Evolutionary conservation across 2,329 filamentous ascomycete species (phyloP), one percentile per base, ranked within the genome.

Genomic region (Harringtonia lauricola): DNA sequence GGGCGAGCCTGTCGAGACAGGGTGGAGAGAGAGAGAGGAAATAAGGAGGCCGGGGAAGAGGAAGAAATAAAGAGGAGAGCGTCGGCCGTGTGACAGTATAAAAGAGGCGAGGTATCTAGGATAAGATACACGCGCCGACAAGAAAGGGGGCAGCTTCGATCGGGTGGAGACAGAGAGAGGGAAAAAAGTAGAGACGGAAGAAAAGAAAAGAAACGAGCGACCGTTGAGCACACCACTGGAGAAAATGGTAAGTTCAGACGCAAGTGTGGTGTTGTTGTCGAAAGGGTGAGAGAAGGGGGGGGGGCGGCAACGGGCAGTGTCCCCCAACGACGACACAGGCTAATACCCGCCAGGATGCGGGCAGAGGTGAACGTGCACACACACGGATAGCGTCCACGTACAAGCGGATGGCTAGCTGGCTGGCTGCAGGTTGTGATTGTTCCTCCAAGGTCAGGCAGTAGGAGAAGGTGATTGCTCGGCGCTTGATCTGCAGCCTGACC

Each of bases 401-500:
- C n/a, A n/a, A n/a, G n/a, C n/a, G n/a, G n/a, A n/a, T n/a, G n/a
- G n/a, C n/a, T 9, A 14, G 26, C 3, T 39, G 24, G n/a, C n/a
- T n/a, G n/a, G n/a, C 26, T 29, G n/a, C 22, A 19, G 26, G 8
- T 15, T 26, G 24, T 26, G 24, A 6, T 26, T 26, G 7, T 30
- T 17, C 15, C 22, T 22, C 24, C 19, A 39, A 31, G 47, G 44
- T n/a, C n/a, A n/a, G n/a, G n/a, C n/a, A 19, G 28, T 34, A 46
- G 37, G 47, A 44, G 40, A 41, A 43, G 44, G 41, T 47, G 49
- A 54, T 54, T 54, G 51, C 48, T 51, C 51, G 59, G 61, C 61
- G 62, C 61, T 63, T 63, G 59, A 58, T 44, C 54, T 56, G 58
- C 57, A 56, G 56, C 21, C 41, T 31, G 41, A 37, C 42, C 39